Base-by-base conservation (phyloP, 192 early-diverging fungal species). In the Coemansia sp. region DNA sequence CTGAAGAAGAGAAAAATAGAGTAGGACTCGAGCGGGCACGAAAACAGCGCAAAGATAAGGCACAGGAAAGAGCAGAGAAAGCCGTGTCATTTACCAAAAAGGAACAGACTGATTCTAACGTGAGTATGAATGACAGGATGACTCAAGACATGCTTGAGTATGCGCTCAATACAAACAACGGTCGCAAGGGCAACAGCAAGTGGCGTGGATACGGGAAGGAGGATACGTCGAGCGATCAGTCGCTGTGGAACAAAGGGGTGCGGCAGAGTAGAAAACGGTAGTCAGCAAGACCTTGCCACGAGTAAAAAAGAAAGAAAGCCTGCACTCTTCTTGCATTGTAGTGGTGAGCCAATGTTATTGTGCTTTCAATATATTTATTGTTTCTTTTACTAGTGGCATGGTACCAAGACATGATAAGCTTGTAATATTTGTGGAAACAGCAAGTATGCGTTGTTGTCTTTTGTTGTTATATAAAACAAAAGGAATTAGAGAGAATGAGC, bases 1-100 rank as follows among this genome's bases (percentile, higher is more conserved):
- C 92, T 1, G 95, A 97, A 68, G 88, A 90, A 16, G 90, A 94
- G 64, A 84, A 92, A 26, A 66, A 85, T 20, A 85, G 78, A 25
- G 91, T 92, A 67, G 92, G 92, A 63, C 68, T 90, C 74, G 86
- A 85, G 63, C 61, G 85, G 33, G 87, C 86, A 0, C 81, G 81
- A 29, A 76, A 84, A 55, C 79, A 82, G 59, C 82, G 85, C 63
- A 77, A 85, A 15, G 68, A 79, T 45, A 91, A 90, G 70, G 87
- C 90, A 1, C 66, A 61, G 69, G 33, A 84, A 78, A 53, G 67
- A 79, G 40, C 67, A 87, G 33, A 67, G 84, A 61, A 85, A 74
- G 70, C 90, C 85, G 65, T 68, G 87, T 82, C 13, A 16, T 25
- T n/a, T 33, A 10, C 29, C 29, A 25, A 31, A 33, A 56, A 56